Evolutionary conservation across 768 basidiomycete species (phyloP).

Genomic region (Cantharellus cinnabarinus): DNA sequence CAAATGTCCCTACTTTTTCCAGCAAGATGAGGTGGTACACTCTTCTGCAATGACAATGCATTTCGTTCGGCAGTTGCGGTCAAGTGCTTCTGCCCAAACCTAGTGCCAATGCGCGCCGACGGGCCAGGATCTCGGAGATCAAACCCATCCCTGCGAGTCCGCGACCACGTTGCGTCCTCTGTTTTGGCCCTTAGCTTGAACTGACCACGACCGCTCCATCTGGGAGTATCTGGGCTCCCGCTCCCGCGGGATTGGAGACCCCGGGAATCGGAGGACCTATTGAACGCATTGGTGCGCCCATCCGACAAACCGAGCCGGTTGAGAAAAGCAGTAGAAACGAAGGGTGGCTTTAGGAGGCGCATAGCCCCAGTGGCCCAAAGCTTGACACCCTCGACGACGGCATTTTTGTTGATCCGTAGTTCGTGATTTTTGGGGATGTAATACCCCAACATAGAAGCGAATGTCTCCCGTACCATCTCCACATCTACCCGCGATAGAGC

Average conservation of each 20-base stretch:
- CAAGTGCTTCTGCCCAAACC: no score
- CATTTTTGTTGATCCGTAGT: slow-evolving; percentile 24
- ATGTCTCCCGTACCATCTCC: slow-evolving; percentile 36
- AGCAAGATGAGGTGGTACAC: no score
- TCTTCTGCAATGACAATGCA: no score
- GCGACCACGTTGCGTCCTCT: no score
- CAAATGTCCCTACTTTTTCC: no score
- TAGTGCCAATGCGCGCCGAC: no score
- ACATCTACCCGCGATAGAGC: slow-evolving; percentile 20
- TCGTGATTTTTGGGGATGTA: slow-evolving; percentile 34
- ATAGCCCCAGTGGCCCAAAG: slow-evolving; percentile 38
- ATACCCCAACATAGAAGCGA: slow-evolving; percentile 51
- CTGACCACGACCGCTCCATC: neutral
- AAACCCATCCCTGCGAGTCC: no score
- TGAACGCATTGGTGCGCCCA: slow-evolving; percentile 14
- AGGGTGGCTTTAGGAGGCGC: slow-evolving; percentile 32
- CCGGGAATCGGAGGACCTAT: neutral
- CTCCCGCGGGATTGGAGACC: neutral
- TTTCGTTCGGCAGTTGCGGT: no score
- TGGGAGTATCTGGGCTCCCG: neutral
- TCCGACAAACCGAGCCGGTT: slow-evolving; percentile 19
- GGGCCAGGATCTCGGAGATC: no score
- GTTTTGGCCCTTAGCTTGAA: no score
- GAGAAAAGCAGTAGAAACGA: slow-evolving; percentile 30
- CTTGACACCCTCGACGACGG: slow-evolving; percentile 35